Evolutionary conservation across 2,329 filamentous ascomycete species (phyloP).

Genomic region (Cladosporium velox): DNA sequence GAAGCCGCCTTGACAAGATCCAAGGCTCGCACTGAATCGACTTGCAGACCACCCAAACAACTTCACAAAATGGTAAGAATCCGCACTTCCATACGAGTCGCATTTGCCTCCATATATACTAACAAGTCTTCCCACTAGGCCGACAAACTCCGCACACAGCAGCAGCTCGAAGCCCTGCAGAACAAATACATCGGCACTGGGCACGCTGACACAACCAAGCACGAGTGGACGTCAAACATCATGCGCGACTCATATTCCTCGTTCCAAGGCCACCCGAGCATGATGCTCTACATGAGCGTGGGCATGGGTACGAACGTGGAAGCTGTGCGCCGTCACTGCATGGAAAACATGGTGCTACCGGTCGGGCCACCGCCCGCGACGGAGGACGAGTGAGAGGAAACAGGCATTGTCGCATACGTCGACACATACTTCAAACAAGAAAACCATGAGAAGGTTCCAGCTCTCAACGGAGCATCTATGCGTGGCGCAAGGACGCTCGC

Average conservation of each 20-base stretch:
- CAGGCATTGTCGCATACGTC: neutral
- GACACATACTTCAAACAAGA: too few species aligned
- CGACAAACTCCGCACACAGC: constrained; percentile 95
- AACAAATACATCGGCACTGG: constrained; percentile 95
- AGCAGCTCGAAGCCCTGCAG: constrained; percentile 96
- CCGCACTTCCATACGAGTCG: neutral
- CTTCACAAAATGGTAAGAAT: constrained; percentile 14
- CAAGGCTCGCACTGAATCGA: neutral
- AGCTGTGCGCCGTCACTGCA: constrained; percentile 75
- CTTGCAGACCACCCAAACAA: neutral
- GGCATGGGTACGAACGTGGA: constrained; percentile 80
- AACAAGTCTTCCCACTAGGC: constrained; percentile 53
- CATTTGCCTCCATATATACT: neutral
- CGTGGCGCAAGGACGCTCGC: neutral
- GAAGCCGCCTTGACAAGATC: neutral
- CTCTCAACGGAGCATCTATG: neutral
- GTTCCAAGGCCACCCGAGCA: constrained; percentile 84
- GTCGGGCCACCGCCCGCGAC: constrained; percentile 40
- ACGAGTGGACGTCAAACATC: constrained; percentile 97
- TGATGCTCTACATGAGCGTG: constrained; percentile 85
- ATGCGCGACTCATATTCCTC: constrained; percentile 88
- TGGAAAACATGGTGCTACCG: constrained; percentile 71
- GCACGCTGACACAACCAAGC: constrained; percentile 93
- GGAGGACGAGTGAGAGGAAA: constrained; percentile 18
- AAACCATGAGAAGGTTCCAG: too few species aligned